Conservation (phyloP, 1,139 yeast genomes). For the Magnusiomyces suaveolens region DNA sequence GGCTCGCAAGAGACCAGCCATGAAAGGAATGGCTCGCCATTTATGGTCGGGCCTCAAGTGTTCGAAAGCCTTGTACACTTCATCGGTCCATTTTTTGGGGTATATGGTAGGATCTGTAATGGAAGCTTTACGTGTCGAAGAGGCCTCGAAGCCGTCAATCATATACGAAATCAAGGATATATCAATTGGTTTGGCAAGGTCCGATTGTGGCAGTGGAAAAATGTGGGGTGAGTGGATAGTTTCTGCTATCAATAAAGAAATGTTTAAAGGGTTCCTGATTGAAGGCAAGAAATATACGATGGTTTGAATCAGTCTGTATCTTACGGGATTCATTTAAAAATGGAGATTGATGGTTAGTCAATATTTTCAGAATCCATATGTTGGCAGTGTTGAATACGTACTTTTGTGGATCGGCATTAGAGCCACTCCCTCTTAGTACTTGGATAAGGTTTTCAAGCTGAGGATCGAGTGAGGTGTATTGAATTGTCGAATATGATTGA, state of each 20-base stretch:
- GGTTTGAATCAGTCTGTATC: slow-evolving; percentile 36
- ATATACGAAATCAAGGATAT: slow-evolving; percentile 17
- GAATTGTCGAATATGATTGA: not conserved
- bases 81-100: slow-evolving; percentile 42
- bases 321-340: not conserved
- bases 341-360: not conserved
- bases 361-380: not conserved
- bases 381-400: not conserved
- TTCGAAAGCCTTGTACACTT: slow-evolving; percentile 29
- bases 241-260: slow-evolving; percentile 43
- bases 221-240: slow-evolving; percentile 42
- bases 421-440: not conserved
- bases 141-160: slow-evolving; percentile 34
- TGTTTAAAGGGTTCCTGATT: slow-evolving; percentile 48
- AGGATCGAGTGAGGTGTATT: not conserved
- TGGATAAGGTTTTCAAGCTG: slow-evolving; percentile 2
- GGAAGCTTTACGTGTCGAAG: slow-evolving; percentile 43
- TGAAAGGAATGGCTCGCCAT: slow-evolving; percentile 51
- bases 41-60: slow-evolving; percentile 19
- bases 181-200: slow-evolving; percentile 13
- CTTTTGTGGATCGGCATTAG: not conserved
- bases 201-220: slow-evolving; percentile 26
- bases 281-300: slow-evolving; percentile 53
- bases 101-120: slow-evolving; percentile 56
- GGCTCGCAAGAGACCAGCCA: slow-evolving; percentile 46